Evolutionary conservation across 1,139 yeast genomes (phyloP).

Genomic region (Petasospora rhodanensis): DNA sequence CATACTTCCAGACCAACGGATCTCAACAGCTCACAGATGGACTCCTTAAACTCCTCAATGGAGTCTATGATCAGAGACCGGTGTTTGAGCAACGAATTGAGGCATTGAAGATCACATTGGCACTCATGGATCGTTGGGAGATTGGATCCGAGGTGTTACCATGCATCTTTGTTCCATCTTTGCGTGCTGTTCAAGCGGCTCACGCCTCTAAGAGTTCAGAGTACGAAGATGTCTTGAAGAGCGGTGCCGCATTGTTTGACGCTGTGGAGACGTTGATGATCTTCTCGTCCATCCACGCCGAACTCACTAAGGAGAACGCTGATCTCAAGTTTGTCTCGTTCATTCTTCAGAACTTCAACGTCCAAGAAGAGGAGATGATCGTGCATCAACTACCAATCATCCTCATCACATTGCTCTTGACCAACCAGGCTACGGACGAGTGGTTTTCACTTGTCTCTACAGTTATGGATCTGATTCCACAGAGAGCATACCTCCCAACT

Average conservation of each 20-base stretch:
- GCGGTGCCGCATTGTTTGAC: constrained; percentile 72
- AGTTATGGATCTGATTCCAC: constrained; percentile 50
- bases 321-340: constrained; percentile 48
- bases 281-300: constrained; percentile 59
- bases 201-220: constrained; percentile 17
- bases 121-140: constrained; percentile 92
- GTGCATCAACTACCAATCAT: constrained; percentile 70
- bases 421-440: constrained; percentile 16
- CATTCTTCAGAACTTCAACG: constrained; percentile 60
- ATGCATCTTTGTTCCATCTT: constrained; percentile 57
- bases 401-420: constrained; percentile 41
- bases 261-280: constrained; percentile 76
- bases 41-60: constrained; percentile 43
- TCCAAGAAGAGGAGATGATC: constrained; percentile 85
- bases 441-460: constrained; percentile 37
- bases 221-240: constrained; percentile 42
- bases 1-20: constrained; percentile 59
- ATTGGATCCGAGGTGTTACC: constrained; percentile 75
- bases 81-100: constrained; percentile 34
- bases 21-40: constrained; percentile 47
- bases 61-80: constrained; percentile 28
- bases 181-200: constrained; percentile 36
- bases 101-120: constrained; percentile 59
- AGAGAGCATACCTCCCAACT: constrained; percentile 49
- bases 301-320: constrained; percentile 27